Evolutionary conservation across 345 rosid genomes (phyloP).

Genomic region (Populus tremula): DNA sequence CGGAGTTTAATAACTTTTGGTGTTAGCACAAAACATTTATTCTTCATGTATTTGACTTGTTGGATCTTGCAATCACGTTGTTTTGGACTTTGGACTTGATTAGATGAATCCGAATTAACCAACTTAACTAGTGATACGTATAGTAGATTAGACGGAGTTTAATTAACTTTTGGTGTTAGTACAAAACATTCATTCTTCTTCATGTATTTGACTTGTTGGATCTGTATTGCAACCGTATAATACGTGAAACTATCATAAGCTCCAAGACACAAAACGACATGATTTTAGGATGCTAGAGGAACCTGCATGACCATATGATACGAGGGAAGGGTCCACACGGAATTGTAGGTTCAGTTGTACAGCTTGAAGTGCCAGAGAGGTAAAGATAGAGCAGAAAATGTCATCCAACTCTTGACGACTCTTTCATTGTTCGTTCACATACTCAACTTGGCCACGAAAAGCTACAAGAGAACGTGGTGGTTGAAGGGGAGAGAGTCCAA

Average conservation of each 20-base stretch:
- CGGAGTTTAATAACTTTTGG: no score
- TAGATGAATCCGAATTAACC: fast-evolving
- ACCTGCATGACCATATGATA: neutral
- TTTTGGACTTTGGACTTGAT: no score
- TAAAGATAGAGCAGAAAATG: neutral
- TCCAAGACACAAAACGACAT: no score
- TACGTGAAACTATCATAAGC: no score
- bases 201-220: no score
- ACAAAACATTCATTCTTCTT: no score
- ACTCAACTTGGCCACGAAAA: neutral
- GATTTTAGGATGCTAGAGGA: no score
- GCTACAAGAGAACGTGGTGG: neutral
- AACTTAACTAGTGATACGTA: fast-evolving
- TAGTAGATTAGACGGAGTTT: no score
- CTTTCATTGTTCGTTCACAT: neutral
- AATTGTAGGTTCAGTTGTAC: neutral
- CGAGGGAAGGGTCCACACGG: neutral
- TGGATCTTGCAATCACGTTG: fast-evolving
- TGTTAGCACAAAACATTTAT: no score
- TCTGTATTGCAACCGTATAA: no score
- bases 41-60: no score
- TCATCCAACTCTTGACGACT: neutral
- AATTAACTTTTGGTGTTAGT: no score
- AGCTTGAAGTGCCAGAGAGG: neutral
- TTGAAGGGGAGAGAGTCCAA: neutral